Evolutionary conservation across 148 eudicot genomes (phyloP).

Genomic region (Dysphania ambrosioides): DNA sequence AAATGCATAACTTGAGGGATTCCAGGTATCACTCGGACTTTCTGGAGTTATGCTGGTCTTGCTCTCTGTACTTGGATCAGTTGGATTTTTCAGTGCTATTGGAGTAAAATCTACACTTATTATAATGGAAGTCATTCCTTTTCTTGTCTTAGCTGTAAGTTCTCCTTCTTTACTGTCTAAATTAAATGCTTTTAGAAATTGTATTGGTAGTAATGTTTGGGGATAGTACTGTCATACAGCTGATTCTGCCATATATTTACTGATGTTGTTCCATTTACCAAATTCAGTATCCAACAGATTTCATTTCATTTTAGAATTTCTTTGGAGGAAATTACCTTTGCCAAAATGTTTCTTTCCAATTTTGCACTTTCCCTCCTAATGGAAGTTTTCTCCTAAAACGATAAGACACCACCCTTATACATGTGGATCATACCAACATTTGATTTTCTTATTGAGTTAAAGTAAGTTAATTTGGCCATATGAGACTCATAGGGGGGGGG

Average conservation of each 20-base stretch:
- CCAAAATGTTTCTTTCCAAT: not conserved
- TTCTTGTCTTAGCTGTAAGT: constrained; percentile 97
- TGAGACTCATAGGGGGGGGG: not conserved
- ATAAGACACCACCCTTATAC: not conserved
- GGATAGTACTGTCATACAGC: not conserved
- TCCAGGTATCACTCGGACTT: constrained; percentile 87
- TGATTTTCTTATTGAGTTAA: not conserved
- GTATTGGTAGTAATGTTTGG: not conserved
- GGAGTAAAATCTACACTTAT: constrained; percentile 98
- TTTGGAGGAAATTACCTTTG: not conserved
- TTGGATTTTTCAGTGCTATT: constrained; percentile 94
- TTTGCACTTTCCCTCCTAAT: not conserved
- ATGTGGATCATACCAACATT: not conserved
- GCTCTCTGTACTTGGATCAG: constrained; percentile 97
- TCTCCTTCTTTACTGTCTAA: constrained; percentile 12
- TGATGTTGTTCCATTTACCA: not conserved
- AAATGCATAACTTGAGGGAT: constrained; percentile 10
- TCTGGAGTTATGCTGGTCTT: constrained; percentile 91
- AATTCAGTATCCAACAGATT: not conserved
- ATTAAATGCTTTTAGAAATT: not conserved
- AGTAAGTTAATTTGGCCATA: not conserved
- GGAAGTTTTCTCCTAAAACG: not conserved
- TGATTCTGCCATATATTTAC: not conserved
- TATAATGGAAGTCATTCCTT: constrained; percentile 99
- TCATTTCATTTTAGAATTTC: not conserved